These are phyloP conservation scores for Trichoderma atroviride DNA, from an alignment of 2,329 filamentous ascomycete species.

Conservation along the genomic window DNA sequence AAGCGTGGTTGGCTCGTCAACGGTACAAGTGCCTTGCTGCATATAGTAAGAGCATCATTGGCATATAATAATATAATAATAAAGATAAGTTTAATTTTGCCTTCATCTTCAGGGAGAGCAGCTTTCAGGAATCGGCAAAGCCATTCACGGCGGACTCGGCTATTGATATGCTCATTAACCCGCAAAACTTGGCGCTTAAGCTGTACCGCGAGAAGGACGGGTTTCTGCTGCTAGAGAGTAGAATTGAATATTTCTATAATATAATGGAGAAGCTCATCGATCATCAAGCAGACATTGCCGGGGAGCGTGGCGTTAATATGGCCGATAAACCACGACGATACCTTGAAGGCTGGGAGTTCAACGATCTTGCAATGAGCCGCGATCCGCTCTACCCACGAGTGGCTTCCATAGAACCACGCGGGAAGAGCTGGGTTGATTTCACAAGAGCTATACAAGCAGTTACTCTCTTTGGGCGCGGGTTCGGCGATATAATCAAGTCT, in stretches of 20 bases:
- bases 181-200: background rate
- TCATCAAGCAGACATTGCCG: conserved; percentile 29
- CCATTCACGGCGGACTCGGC: background rate
- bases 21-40: conserved; percentile 34
- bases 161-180: background rate
- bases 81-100: background rate
- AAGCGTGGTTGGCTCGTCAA: conserved; percentile 38
- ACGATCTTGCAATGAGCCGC: conserved; percentile 30
- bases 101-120: background rate
- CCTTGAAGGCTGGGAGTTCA: conserved; percentile 39
- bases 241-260: conserved; percentile 25
- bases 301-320: conserved; percentile 16
- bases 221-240: conserved; percentile 27
- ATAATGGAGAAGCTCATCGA: conserved; percentile 35
- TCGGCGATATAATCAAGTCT: conserved; percentile 31
- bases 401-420: conserved; percentile 24
- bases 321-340: conserved; percentile 26
- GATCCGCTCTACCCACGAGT: conserved; percentile 32
- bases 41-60: conserved; percentile 14
- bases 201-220: background rate
- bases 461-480: conserved; percentile 31
- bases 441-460: conserved; percentile 30
- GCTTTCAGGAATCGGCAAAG: background rate
- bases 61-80: conserved; percentile 23
- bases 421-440: conserved; percentile 35